Evolutionary conservation across 345 rosid species (phyloP), one percentile per base, ranked within the genome.

Genomic region (Anastatica hierochuntica): DNA sequence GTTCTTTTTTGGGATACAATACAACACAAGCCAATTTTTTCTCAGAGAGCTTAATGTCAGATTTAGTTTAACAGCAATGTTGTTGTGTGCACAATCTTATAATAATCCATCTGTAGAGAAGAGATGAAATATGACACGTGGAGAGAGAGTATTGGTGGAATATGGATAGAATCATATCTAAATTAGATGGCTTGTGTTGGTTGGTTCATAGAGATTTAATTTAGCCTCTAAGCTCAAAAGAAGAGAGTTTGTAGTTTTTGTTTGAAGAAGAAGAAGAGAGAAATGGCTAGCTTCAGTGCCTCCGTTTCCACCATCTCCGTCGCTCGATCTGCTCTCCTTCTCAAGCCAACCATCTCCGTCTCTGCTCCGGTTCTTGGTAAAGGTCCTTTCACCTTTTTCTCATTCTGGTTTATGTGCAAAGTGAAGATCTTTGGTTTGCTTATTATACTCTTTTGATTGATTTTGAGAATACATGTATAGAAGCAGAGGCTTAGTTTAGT

Each of bases 321-420:
- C 33, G 33, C 33, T 47, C 53, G 72, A 53, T 56, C 72, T 43
- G 56, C 72, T 64, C 76, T 78, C n/a, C 50, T 67, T 9, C 79
- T 39, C 73, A 79, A 63, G 45, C 58, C 71, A 39, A 56, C 75
- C 14, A 13, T 64, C 11, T 68, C 74, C 40, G 47, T 75, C 38
- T 69, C 81, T 4, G 58, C 81, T 41, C 72, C 87, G 5, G 76
- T 81, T 65, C 79, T 81, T 20, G 92, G 96, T 90, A 75, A 67
- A 26, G 9, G 30, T 53, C 39, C 27, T 33, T 14, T 7, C 27
- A 6, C 10, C 10, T 29, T 33, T 8, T 35, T 3, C 18, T 54
- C 56, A 14, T 53, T n/a, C n/a, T n/a, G n/a, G n/a, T n/a, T n/a
- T n/a, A n/a, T n/a, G n/a, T n/a, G n/a, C n/a, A n/a, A n/a, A n/a